Conservation (phyloP, 2,329 filamentous ascomycete genomes). For the Aspergillus bombycis region DNA sequence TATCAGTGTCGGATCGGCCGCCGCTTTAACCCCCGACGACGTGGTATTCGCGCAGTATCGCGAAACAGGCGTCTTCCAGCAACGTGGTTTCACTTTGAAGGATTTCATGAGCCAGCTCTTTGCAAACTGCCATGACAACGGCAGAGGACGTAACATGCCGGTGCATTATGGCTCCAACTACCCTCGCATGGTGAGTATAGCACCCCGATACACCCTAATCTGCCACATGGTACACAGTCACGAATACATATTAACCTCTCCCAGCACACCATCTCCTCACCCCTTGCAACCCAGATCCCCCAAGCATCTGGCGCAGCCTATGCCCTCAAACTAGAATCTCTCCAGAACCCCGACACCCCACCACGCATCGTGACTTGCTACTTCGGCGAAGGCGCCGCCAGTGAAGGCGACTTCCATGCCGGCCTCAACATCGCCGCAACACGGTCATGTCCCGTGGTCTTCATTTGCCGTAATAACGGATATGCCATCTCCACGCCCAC, state of each 20-base stretch:
- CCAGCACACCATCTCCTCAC: slow-evolving; percentile 82
- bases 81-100: slow-evolving; percentile 81
- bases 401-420: slow-evolving; percentile 89
- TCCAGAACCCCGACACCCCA: slow-evolving; percentile 69
- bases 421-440: slow-evolving; percentile 91
- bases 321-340: slow-evolving; percentile 78
- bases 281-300: slow-evolving; percentile 85
- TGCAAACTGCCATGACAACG: slow-evolving; percentile 78
- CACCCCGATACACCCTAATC: neutral
- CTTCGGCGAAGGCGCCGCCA: slow-evolving; percentile 88
- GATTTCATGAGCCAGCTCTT: slow-evolving; percentile 97
- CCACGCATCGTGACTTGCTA: slow-evolving; percentile 77
- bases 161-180: slow-evolving; percentile 89
- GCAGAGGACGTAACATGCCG: slow-evolving; percentile 91
- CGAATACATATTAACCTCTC: slow-evolving; percentile 53
- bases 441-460: slow-evolving; percentile 81
- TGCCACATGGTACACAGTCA: neutral
- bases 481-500: slow-evolving; percentile 91
- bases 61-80: slow-evolving; percentile 86
- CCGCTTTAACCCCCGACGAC: slow-evolving; percentile 79
- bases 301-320: slow-evolving; percentile 88
- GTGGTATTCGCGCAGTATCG: slow-evolving; percentile 94
- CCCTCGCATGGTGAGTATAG: slow-evolving; percentile 73
- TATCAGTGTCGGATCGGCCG: slow-evolving; percentile 85
- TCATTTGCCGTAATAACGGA: slow-evolving; percentile 91